Base-by-base conservation (phyloP, 148 eudicot genomes). In the Camellia japonica region DNA sequence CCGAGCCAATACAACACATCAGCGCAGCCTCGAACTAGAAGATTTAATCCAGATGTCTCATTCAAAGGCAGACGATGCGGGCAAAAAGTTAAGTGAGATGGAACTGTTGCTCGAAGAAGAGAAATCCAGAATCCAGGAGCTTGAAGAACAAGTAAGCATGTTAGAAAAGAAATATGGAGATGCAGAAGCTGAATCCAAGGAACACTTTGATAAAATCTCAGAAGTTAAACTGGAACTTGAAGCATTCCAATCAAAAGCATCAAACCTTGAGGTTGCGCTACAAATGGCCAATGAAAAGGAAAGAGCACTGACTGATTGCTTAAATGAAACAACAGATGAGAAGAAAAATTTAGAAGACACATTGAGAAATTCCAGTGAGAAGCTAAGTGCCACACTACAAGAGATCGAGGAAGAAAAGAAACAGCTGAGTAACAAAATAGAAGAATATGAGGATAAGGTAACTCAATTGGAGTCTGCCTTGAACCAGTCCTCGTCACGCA, bases 51-150 rank as follows among this genome's bases (percentile, higher is more conserved):
- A 86, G 80, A 82, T 84, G 41, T 91, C 92, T 43, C 87, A 87
- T 79, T 90, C 83, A 4, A 93, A 90, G 83, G 85, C 84, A 63
- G 94, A 82, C 80, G 92, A 87, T 71, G 90, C 94, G 73, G 92
- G 82, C 49, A 91, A 81, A 80, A 94, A 78, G 74, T 84, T 77
- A 47, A 79, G 81, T 59, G 92, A 90, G 71, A 23, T 93, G 76
- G 94, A 91, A 82, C 74, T 83, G 23, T 71, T 90, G 70, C 84
- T 90, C 65, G 95, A 86, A 73, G 82, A 88, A 16, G 93, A 90
- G 83, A 91, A 89, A 74, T 79, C 82, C 58, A 90, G 74, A 84
- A 86, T 30, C 38, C 38, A 30, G 38, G 38, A 30, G 38, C 38
- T 30, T 30, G 38, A 30, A 30, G 38, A 30, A 30, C 38, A 30